A percentile compares a stretch with the other conserved stretches of the same genome.
These are phyloP conservation scores for Candida sp. DNA, from an alignment of 1,139 yeast genomes.

Conservation along the genomic window DNA sequence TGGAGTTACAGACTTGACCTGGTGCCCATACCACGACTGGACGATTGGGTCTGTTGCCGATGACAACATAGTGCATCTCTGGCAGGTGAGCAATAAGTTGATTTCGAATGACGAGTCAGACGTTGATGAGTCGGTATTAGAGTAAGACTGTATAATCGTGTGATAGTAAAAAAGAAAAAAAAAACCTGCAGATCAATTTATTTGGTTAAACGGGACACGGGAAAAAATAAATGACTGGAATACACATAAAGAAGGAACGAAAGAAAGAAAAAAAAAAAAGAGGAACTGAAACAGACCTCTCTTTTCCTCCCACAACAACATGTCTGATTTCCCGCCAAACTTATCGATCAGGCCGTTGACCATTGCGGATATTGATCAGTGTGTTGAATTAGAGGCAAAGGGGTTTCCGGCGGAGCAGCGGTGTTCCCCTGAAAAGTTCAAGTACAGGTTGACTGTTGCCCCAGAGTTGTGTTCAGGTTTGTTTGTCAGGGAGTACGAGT, in stretches of 20 bases:
- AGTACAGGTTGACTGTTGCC: conserved; percentile 75
- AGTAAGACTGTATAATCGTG: conserved; percentile 1
- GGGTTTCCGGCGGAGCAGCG: conserved; percentile 75
- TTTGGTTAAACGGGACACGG: background rate
- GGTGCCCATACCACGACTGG: conserved; percentile 77
- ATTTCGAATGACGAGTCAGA: conserved; percentile 32
- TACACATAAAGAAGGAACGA: too few species aligned
- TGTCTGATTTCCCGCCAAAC: conserved; percentile 55
- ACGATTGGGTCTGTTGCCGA: conserved; percentile 75
- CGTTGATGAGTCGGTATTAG: conserved; percentile 5
- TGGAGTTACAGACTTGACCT: conserved; percentile 70
- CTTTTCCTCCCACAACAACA: too few species aligned
- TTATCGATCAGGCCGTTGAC: conserved; percentile 85
- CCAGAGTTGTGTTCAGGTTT: conserved; percentile 93
- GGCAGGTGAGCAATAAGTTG: conserved; percentile 66
- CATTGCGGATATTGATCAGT: conserved; percentile 67
- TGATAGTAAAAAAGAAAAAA: background rate
- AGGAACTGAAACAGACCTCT: background rate
- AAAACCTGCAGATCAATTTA: too few species aligned
- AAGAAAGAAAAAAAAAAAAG: background rate
- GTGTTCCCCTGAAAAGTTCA: conserved; percentile 63
- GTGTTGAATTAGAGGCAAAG: conserved; percentile 60
- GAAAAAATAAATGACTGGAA: background rate
- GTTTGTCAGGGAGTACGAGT: conserved; percentile 70
- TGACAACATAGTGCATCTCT: conserved; percentile 76